These are phyloP conservation scores for Parsonsia alboflavescens DNA, from an alignment of 257 asterid species.

Conservation along the genomic window DNA sequence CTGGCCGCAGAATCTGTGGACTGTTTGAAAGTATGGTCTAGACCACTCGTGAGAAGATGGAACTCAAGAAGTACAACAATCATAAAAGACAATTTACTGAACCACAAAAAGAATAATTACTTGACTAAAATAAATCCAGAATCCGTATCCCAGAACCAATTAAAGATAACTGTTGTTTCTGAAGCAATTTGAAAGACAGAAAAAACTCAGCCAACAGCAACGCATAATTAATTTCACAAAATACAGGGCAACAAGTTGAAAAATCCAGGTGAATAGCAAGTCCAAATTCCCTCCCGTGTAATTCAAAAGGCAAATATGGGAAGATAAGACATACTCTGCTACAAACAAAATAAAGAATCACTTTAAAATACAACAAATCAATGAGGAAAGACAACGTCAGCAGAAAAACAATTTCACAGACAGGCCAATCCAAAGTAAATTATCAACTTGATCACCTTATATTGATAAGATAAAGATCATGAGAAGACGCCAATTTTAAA, in stretches of 20 bases:
- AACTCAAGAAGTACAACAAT: neutral
- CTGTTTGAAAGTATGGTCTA: neutral
- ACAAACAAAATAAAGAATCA: neutral
- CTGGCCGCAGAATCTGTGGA: neutral
- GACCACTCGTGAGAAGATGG: neutral
- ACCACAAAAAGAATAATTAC: slow-evolving; percentile 2
- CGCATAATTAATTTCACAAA: neutral
- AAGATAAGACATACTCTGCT: neutral
- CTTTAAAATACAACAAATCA: neutral
- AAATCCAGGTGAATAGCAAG: neutral
- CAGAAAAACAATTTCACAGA: neutral
- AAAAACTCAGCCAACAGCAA: neutral
- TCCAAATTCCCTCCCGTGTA: no score
- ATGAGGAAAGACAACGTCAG: neutral
- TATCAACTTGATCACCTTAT: neutral
- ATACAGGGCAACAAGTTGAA: neutral
- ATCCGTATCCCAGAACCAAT: neutral
- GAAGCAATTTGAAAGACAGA: neutral
- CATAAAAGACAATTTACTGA: neutral
- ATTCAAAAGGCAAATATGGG: neutral
- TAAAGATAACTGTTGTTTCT: neutral
- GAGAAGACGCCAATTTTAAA: neutral
- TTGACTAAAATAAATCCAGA: neutral
- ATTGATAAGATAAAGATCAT: neutral
- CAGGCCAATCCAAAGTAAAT: neutral